Base-by-base conservation (phyloP, 2,329 filamentous ascomycete genomes). In the Xylaria sp. region DNA sequence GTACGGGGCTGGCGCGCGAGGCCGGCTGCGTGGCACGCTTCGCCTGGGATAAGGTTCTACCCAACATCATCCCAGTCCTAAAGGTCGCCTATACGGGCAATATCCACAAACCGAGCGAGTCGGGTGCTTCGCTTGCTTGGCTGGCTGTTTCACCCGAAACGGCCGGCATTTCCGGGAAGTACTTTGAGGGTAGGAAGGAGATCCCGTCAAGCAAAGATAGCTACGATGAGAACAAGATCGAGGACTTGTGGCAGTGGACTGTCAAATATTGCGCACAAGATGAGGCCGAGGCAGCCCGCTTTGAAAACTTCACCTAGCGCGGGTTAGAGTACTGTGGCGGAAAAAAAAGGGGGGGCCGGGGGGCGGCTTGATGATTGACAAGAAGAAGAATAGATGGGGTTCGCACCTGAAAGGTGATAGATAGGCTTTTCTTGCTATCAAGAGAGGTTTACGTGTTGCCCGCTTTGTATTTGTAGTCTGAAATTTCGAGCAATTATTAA, bases 231-330 rank as follows among this genome's bases (percentile, higher is more conserved):
- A 71, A 62, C 27, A 84, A 84, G 72, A 84, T 86, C 73, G 81
- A 87, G 18, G 83, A 85, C 69, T 68, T 86, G 37, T 86, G 82
- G 82, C 62, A 75, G 27, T 87, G 84, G 84, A 87, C 84, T 0
- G 21, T 67, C 1, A 37, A 64, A 0, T 64, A 60, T 27, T 63
- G 58, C 12, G 64, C 60, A 6, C 48, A 58, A 16, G 66, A 55
- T 12, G 67, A 70, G 5, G 65, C 62, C 12, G 72, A 73, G 35
- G 21, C 21, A 10, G 65, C 55, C 12, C 61, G 58, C 1, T 73
- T 74, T 51, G 71, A 74, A 29, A 42, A 55, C 27, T 42, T 64
- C 5, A 29, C 5, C 2, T 57, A 42, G 12, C 9, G n/a, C 21
- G 0, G 2, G 21, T 42, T 42, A 6, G 8, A 35, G 35, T 27